A percentile compares a stretch with the other conserved stretches of the same genome.
Evolutionary conservation across 768 basidiomycete genomes (phyloP).

Genomic region (Filobasidium wieringae): DNA sequence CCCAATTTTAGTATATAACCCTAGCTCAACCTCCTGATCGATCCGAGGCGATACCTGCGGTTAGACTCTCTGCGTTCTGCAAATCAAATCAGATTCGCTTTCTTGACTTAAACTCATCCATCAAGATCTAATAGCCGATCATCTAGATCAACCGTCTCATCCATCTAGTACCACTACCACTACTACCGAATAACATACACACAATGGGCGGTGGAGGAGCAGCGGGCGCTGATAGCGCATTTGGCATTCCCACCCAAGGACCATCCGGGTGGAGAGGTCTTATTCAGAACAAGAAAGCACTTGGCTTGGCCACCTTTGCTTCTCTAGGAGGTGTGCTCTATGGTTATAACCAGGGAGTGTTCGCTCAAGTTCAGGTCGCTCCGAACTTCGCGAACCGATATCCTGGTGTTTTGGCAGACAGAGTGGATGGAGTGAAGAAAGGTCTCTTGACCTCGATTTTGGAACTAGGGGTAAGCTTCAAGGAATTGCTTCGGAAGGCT

Average conservation of each 20-base stretch:
- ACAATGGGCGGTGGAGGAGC: conserved; percentile 3
- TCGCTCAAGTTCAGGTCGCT: conserved; percentile 60
- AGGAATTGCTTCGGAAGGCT: not conserved
- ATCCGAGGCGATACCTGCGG: too few relatives aligned
- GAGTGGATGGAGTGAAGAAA: not conserved
- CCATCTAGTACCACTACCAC: too few relatives aligned
- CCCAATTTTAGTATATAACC: too few relatives aligned
- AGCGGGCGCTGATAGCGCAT: conserved; percentile 1
- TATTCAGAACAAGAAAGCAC: conserved; percentile 48
- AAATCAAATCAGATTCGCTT: too few relatives aligned
- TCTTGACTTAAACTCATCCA: too few relatives aligned
- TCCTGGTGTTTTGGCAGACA: not conserved
- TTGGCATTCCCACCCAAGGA: not conserved
- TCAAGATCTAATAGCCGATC: too few relatives aligned
- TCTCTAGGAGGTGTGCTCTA: conserved; percentile 64
- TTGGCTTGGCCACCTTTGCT: conserved; percentile 62
- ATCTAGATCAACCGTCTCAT: too few relatives aligned
- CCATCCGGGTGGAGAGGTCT: conserved; percentile 11
- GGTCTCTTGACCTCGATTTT: conserved; percentile 6
- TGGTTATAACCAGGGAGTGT: conserved; percentile 49
- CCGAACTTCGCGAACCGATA: conserved; percentile 17
- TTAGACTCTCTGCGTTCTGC: too few relatives aligned
- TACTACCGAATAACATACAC: too few relatives aligned
- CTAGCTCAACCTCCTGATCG: too few relatives aligned
- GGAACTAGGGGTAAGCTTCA: not conserved